A percentile compares a stretch with the other conserved stretches of the same genome.
Conservation (phyloP, 2,329 filamentous ascomycete species). For the Apiospora arundinis region DNA sequence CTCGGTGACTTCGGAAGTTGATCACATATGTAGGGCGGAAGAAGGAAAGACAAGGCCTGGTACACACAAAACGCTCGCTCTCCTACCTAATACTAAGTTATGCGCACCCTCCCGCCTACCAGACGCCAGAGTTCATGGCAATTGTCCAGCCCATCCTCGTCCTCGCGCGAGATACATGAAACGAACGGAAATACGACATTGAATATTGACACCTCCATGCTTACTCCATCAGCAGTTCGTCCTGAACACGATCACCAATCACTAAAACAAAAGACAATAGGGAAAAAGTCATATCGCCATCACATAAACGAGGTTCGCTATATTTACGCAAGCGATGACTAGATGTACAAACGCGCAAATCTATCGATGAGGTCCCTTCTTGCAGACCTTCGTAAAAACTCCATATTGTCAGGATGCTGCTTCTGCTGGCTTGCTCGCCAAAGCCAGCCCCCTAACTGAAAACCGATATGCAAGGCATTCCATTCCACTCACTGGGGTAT, state of each 20-base stretch:
- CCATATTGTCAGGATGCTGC: background rate
- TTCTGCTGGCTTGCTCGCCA: background rate
- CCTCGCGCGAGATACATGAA: no score
- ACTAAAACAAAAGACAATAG: background rate
- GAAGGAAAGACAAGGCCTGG: no score
- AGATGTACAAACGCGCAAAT: background rate
- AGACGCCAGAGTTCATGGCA: no score
- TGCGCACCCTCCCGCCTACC: no score
- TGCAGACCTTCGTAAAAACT: background rate
- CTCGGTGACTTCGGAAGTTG: no score
- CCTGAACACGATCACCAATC: background rate
- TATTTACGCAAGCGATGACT: background rate
- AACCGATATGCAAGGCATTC: background rate
- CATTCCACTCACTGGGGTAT: background rate
- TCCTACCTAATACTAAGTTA: no score
- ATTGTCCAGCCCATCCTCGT: no score
- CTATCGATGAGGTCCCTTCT: background rate
- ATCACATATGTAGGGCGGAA: no score
- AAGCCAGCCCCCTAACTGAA: background rate
- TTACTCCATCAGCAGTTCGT: background rate
- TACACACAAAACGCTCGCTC: no score
- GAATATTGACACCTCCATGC: background rate
- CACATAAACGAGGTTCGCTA: background rate
- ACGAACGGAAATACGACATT: background rate
- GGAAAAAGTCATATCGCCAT: background rate